Conservation (phyloP, 306 rosid species). For the Cajanus cajan region DNA sequence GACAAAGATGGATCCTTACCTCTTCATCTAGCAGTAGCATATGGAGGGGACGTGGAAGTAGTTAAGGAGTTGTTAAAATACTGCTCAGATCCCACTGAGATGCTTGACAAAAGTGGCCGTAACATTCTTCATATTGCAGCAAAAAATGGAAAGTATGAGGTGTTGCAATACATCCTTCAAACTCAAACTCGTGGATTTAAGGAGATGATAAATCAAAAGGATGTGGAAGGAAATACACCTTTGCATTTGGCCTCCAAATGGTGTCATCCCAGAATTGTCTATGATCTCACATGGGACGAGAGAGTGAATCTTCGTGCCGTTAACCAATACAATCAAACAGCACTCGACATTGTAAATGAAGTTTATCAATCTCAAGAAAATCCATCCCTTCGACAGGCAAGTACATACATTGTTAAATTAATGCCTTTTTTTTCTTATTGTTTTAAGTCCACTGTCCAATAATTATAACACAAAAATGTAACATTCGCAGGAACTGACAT, state of each 20-base stretch:
- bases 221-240: conserved; percentile 18
- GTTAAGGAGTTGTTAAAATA: conserved; percentile 1
- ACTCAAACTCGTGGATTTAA: background rate
- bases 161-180: background rate
- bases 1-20: conserved; percentile 20
- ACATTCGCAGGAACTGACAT: conserved; percentile 1
- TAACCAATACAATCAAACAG: background rate
- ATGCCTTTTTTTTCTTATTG: too few species aligned
- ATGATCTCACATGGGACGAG: conserved; percentile 16
- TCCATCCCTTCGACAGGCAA: conserved; percentile 16
- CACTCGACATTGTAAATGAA: background rate
- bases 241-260: conserved; percentile 33
- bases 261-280: conserved; percentile 5
- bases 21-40: conserved; percentile 27
- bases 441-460: too few species aligned
- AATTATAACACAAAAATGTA: too few species aligned
- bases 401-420: too few species aligned
- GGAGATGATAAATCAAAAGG: conserved; percentile 27
- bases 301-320: background rate
- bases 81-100: conserved; percentile 10
- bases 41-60: background rate
- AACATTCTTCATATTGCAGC: conserved; percentile 29
- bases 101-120: background rate
- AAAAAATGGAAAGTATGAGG: background rate
- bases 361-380: background rate